Evolutionary conservation across 805 yeast species (phyloP).

Genomic region (Pichia occidentalis): DNA sequence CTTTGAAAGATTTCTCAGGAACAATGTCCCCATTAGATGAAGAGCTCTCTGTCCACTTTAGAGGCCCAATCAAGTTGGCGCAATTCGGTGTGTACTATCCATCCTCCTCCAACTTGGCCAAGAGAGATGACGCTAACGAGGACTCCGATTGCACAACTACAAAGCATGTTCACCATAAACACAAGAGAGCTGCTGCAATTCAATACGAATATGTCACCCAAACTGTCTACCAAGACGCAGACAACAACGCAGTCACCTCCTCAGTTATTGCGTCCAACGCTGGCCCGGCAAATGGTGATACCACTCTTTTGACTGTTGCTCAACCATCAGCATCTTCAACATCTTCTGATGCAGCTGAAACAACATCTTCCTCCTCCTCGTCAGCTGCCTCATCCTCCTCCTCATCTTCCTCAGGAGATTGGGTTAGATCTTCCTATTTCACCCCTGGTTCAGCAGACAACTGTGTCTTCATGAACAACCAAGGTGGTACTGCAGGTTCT

Average conservation of each 20-base stretch:
- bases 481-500: conserved; percentile 78
- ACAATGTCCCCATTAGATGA: conserved; percentile 74
- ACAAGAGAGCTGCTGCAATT: conserved; percentile 59
- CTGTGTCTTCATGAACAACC: conserved; percentile 75
- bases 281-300: conserved; percentile 20
- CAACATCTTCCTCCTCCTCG: conserved; percentile 23
- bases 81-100: conserved; percentile 91
- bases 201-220: conserved; percentile 68
- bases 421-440: conserved; percentile 76
- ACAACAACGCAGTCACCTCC: conserved; percentile 38
- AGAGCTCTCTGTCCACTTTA: conserved; percentile 81
- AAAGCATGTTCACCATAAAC: conserved; percentile 40
- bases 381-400: conserved; percentile 31
- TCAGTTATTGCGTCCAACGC: conserved; percentile 17
- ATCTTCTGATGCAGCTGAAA: conserved; percentile 18
- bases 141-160: conserved; percentile 41
- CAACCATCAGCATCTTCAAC: conserved; percentile 19
- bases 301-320: conserved; percentile 21
- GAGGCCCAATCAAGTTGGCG: conserved; percentile 77
- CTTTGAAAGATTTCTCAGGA: conserved; percentile 56
- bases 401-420: conserved; percentile 42
- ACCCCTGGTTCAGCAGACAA: conserved; percentile 56
- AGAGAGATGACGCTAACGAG: conserved; percentile 29
- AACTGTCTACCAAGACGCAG: conserved; percentile 61
- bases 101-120: conserved; percentile 31